These are phyloP conservation scores for Cladosporium sp. DNA, from an alignment of 2,329 filamentous ascomycete genomes.

Conservation along the genomic window DNA sequence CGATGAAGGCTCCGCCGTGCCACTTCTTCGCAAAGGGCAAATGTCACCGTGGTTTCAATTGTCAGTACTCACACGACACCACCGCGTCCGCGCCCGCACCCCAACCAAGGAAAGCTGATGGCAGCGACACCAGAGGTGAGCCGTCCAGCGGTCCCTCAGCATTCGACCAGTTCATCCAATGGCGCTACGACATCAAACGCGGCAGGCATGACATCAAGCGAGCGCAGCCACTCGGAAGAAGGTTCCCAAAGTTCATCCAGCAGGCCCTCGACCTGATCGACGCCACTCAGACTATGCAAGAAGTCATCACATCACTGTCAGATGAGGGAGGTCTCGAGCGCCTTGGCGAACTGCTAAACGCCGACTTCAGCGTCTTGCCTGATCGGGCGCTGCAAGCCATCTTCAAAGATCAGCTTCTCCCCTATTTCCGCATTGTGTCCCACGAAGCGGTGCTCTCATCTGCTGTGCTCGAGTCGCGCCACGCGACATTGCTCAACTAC, in stretches of 20 bases:
- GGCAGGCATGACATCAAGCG: neutral
- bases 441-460: conserved; percentile 45
- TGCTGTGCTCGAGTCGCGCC: conserved; percentile 42
- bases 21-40: conserved; percentile 17
- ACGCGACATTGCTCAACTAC: conserved; percentile 48
- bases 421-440: conserved; percentile 45
- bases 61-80: conserved; percentile 23
- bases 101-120: neutral
- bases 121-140: neutral
- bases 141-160: neutral
- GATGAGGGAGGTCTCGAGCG: conserved; percentile 26
- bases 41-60: conserved; percentile 20
- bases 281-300: conserved; percentile 24
- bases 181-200: conserved; percentile 23
- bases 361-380: neutral
- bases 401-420: conserved; percentile 37
- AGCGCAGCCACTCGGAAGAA: conserved; percentile 17
- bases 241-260: conserved; percentile 24
- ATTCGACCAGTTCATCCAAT: conserved; percentile 9
- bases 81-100: neutral
- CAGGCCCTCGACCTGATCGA: conserved; percentile 25
- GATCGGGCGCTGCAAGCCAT: neutral
- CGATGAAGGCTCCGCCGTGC: conserved; percentile 8
- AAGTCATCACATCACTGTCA: conserved; percentile 27
- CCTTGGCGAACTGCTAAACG: conserved; percentile 23